Base-by-base conservation (phyloP, 2,329 filamentous ascomycete genomes). In the Pyrenochaeta sp. region DNA sequence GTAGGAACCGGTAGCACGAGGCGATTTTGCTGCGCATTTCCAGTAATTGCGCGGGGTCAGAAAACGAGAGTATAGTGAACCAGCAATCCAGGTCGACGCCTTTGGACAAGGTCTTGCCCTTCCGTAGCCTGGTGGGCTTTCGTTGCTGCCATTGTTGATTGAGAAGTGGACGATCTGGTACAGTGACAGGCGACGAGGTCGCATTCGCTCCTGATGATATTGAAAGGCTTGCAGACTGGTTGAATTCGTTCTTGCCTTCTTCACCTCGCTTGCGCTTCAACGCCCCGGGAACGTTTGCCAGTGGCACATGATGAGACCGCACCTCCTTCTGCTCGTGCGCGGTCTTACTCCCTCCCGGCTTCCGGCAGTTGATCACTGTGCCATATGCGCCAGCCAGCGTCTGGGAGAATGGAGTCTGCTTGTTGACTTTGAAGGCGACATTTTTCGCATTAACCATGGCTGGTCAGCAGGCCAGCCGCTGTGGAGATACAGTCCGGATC, bases 381-480 rank as follows among this genome's bases (percentile, higher is more conserved):
- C 64, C 67, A 56, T 67, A 73, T 33, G 72, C 68, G 35, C 67
- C 69, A 12, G 67, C 63, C 7, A 66, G 64, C 14, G 63, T 56
- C 30, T 64, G 67, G 41, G 54, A 58, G 30, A 63, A 59, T 10
- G 71, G 69, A 29, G 66, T 64, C 64, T 75, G 72, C 59, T 72
- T 72, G 60, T 73, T 68, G 69, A 75, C 72, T 63, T 68, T 73
- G 66, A 75, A 75, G 51, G 69, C 67, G 63, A 71, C 71, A 59
- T 72, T 66, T 61, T 73, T 75, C 23, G 69, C 66, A 66, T 74
- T 73, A 55, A 75, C 71, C 72, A 75, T 75, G 61, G 62, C 69
- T 67, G 58, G 63, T 68, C 68, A 70, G 68, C 71, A 67, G 68
- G 62, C 61, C 68, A 69, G 71, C 65, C 61, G 69, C 63, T 66